Evolutionary conservation across 805 yeast species (phyloP).

Genomic region (Spathaspora girioi): DNA sequence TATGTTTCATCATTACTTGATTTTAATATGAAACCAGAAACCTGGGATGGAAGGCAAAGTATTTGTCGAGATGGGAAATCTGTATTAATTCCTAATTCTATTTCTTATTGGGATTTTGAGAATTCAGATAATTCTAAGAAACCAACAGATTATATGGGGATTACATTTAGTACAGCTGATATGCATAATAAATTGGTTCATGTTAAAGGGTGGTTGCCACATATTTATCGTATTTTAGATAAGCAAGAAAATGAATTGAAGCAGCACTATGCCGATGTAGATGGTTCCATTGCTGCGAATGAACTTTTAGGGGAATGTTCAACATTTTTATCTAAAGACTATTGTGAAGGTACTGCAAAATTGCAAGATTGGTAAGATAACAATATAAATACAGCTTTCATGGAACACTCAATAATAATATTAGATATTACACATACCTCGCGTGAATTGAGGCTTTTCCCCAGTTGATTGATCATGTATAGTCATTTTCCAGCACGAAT

Average conservation of each 20-base stretch:
- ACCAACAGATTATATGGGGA: constrained; percentile 20
- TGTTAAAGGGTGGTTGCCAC: constrained; percentile 19
- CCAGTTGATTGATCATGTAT: no score
- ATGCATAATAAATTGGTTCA: constrained; percentile 22
- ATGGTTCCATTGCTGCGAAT: constrained; percentile 4
- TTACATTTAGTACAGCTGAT: constrained; percentile 28
- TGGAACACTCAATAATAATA: neutral
- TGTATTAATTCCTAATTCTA: constrained; percentile 30
- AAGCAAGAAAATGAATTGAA: neutral
- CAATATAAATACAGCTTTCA: neutral
- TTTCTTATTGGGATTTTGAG: constrained; percentile 21
- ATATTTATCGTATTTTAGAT: constrained; percentile 9
- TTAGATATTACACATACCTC: no score
- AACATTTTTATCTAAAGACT: constrained; percentile 8
- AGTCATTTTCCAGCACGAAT: no score
- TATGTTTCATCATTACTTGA: constrained; percentile 29
- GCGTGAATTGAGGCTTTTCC: no score
- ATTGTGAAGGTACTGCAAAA: constrained; percentile 7
- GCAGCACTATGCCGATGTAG: constrained; percentile 1
- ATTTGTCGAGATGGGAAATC: constrained; percentile 17
- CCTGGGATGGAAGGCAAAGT: constrained; percentile 13
- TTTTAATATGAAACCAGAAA: constrained; percentile 28
- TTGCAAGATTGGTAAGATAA: neutral
- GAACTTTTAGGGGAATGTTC: constrained; percentile 9
- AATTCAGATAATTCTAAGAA: neutral